Conservation (phyloP, 2,329 filamentous ascomycete species). For the Ophiostoma novo-ulmi region DNA sequence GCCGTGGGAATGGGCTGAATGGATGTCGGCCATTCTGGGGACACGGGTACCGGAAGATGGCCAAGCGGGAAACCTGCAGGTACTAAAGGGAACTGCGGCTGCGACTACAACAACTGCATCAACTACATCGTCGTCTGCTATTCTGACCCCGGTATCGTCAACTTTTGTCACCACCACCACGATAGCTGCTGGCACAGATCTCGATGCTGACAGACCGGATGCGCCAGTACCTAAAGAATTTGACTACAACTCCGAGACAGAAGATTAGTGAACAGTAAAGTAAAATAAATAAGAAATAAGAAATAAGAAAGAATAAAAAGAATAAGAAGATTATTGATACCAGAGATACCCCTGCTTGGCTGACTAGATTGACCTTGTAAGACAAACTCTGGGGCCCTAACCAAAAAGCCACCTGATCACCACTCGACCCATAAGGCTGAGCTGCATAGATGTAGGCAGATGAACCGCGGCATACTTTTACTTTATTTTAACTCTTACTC, state of each 20-base stretch:
- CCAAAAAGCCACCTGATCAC: not conserved
- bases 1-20: slow-evolving; percentile 69
- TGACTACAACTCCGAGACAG: slow-evolving; percentile 33
- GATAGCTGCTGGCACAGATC: not conserved
- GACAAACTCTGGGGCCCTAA: not conserved
- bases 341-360: not conserved
- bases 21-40: slow-evolving; percentile 48
- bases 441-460: not conserved
- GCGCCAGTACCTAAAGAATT: slow-evolving; percentile 32
- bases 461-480: not conserved
- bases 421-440: not conserved
- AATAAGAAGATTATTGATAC: not conserved
- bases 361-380: not conserved
- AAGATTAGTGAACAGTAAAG: slow-evolving; percentile 5
- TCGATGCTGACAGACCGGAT: slow-evolving; percentile 21
- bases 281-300: not conserved
- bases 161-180: not conserved
- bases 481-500: not conserved
- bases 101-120: slow-evolving; percentile 4
- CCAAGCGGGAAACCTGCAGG: slow-evolving; percentile 10
- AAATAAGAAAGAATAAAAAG: too few relatives aligned
- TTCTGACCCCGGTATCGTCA: not conserved
- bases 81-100: not conserved
- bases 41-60: slow-evolving; percentile 19
- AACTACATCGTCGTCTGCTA: not conserved